phyloP scores from a whole-genome alignment of 495 filamentous ascomycete genomes.

The Xylaria venustula region DNA sequence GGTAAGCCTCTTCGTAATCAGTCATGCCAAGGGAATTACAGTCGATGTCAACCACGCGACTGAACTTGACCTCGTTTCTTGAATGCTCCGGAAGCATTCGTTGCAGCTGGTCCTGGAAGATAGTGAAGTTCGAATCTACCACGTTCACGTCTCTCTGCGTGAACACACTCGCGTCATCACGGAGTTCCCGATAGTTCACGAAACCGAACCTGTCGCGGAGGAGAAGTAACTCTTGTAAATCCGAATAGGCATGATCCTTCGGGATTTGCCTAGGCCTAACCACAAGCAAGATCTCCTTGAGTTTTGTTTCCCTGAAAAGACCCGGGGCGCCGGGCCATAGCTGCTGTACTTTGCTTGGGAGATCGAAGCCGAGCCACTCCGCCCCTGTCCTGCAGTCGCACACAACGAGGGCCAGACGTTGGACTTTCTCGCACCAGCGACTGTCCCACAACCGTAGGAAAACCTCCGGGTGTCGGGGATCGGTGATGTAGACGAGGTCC shows the following conservation, averaged over 20 bases:
- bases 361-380: not conserved
- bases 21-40: not conserved
- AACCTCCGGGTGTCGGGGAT: not conserved
- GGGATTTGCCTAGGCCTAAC: too few species aligned
- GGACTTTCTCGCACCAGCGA: not conserved
- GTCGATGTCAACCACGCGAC: not conserved
- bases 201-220: too few species aligned
- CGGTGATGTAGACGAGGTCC: conserved; percentile 5
- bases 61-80: not conserved
- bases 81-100: not conserved
- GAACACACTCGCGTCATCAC: too few species aligned
- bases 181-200: too few species aligned
- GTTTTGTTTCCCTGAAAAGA: not conserved
- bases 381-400: not conserved
- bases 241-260: too few species aligned
- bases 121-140: not conserved
- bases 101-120: not conserved
- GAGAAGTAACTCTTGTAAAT: too few species aligned
- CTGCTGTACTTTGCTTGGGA: not conserved
- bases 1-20: not conserved
- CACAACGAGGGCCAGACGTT: not conserved
- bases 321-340: not conserved
- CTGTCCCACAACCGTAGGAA: not conserved
- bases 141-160: not conserved
- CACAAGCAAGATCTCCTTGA: not conserved